phyloP scores from a whole-genome alignment of 805 yeast genomes.

The Barnettozyma siamensis region DNA sequence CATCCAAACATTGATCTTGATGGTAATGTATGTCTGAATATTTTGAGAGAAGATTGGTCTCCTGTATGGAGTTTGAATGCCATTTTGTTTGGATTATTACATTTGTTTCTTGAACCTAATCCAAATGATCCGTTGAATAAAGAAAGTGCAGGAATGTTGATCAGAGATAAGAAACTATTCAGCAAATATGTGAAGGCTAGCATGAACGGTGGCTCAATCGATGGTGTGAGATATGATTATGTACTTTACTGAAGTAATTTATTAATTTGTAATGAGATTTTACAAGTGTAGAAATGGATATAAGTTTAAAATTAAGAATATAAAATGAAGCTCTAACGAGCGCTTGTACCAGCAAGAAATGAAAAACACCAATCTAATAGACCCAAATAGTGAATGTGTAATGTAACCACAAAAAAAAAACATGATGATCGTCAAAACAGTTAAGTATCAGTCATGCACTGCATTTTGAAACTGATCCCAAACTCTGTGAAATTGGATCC shows the following conservation, averaged over 20 bases:
- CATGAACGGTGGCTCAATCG: slow-evolving; percentile 70
- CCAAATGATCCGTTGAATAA: slow-evolving; percentile 90
- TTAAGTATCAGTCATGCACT: not conserved
- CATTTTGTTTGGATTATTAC: slow-evolving; percentile 78
- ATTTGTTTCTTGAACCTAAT: slow-evolving; percentile 84
- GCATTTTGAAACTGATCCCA: not conserved
- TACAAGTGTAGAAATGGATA: not conserved
- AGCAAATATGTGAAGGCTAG: slow-evolving; percentile 49
- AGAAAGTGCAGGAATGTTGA: slow-evolving; percentile 67
- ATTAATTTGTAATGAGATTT: not conserved
- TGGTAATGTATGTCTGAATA: slow-evolving; percentile 89
- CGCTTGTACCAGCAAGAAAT: not conserved
- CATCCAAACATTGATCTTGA: slow-evolving; percentile 91
- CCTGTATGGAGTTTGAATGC: slow-evolving; percentile 83
- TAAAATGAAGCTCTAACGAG: not conserved
- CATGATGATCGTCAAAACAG: too few relatives aligned
- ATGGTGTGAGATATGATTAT: slow-evolving; percentile 53
- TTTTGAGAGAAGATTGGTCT: slow-evolving; percentile 92
- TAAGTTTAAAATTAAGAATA: not conserved
- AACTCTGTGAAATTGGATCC: not conserved
- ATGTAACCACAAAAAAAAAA: too few relatives aligned
- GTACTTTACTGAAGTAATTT: slow-evolving; percentile 33
- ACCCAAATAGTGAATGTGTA: not conserved
- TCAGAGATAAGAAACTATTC: slow-evolving; percentile 43
- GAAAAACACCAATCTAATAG: not conserved